Conservation (phyloP, 129 eudicot genomes). For the Calendula officinalis region DNA sequence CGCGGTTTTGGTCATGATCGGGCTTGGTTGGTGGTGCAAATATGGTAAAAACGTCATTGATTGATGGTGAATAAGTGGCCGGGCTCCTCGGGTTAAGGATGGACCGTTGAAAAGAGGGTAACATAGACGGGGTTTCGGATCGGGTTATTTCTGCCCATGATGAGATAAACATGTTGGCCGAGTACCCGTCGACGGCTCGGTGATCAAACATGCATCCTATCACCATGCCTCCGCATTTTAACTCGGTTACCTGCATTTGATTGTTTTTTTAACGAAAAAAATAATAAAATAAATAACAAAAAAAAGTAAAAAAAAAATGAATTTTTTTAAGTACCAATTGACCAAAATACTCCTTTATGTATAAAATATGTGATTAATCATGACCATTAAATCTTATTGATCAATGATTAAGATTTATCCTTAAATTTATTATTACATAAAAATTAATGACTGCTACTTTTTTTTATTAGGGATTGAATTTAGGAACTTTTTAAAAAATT, state of each 20-base stretch:
- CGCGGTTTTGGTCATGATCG: neutral
- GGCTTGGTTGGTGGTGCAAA: constrained; percentile 3
- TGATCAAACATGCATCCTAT: constrained; percentile 50
- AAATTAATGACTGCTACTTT: no score
- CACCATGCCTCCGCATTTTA: constrained; percentile 53
- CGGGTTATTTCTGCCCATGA: constrained; percentile 56
- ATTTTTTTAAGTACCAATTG: no score
- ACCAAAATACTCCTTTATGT: no score
- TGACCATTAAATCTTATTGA: no score
- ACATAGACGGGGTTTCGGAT: constrained; percentile 24
- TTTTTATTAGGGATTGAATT: no score
- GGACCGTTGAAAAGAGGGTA: constrained; percentile 56
- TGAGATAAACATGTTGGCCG: constrained; percentile 59
- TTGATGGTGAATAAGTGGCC: constrained; percentile 7
- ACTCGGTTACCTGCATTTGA: constrained; percentile 41
- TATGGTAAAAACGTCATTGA: constrained; percentile 5
- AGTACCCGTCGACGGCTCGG: constrained; percentile 55
- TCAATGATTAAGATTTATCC: no score
- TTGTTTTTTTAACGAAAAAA: neutral
- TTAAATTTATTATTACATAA: no score
- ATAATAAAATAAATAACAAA: neutral
- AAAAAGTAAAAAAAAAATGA: no score
- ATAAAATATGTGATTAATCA: no score
- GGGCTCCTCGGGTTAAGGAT: constrained; percentile 46
- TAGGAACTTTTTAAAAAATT: no score